phyloP scores from a whole-genome alignment of 306 rosid species.

The Macrotyloma uniflorum region DNA sequence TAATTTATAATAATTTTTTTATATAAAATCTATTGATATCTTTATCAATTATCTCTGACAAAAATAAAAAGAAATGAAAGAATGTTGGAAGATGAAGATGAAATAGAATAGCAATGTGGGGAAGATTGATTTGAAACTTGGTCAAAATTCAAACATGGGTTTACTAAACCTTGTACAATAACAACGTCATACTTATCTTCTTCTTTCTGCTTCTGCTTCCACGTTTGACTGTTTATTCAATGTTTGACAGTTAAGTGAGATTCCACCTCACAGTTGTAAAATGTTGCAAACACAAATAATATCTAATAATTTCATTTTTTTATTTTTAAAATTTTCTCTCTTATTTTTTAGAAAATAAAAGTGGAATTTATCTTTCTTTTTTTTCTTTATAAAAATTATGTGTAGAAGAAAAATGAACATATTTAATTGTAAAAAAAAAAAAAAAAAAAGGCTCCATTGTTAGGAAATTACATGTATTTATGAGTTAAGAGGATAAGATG shows the following conservation, averaged over 20 bases:
- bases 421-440: not conserved
- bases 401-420: not conserved
- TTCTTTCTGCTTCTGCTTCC: not conserved
- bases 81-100: not conserved
- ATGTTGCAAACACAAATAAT: not conserved
- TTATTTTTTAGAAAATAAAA: not conserved
- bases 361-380: not conserved
- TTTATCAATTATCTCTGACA: no score
- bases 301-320: not conserved
- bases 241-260: not conserved
- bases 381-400: not conserved
- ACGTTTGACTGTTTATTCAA: not conserved
- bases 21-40: no score
- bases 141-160: slow-evolving; percentile 1
- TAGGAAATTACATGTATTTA: not conserved
- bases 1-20: no score
- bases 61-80: not conserved
- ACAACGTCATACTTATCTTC: slow-evolving; percentile 8
- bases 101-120: not conserved
- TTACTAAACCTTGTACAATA: slow-evolving; percentile 23
- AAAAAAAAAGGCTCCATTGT: no score
- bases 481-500: slow-evolving; percentile 6
- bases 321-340: no score
- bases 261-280: not conserved
- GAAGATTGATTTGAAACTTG: not conserved